Evolutionary conservation across 2,329 filamentous ascomycete species (phyloP), one percentile per base, ranked within the genome.

Genomic region (Cladosporium velox): DNA sequence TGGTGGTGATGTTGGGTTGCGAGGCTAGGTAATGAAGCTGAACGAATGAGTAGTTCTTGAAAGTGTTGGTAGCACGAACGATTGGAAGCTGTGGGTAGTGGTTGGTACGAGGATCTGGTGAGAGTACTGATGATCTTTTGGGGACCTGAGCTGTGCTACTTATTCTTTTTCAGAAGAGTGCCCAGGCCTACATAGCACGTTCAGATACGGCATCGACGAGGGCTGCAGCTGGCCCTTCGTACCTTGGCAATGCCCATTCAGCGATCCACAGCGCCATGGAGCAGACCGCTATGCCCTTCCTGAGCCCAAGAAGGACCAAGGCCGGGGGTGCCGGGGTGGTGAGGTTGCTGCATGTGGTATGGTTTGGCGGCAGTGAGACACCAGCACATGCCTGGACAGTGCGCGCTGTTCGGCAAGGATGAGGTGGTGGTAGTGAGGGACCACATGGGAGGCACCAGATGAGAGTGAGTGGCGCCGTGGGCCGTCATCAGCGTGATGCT

Each of bases 341-440:
- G 35, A 64, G 51, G 61, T 35, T 64, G 61, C 49, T 64, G 61
- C 61, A 64, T 64, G 61, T 38, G 59, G 61, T 57, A 57, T 64
- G 35, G 61, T 64, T 47, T 24, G 61, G 51, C 61, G 51, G 51
- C 61, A 55, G 61, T 64, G 71, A 73, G 62, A 72, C 69, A 5
- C 70, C 71, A 69, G 69, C 49, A 73, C 71, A 34, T 71, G 68
- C 32, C 35, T 72, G 38, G 61, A 57, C 61, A 64, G 51, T 57
- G 61, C 61, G 18, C 34, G 26, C 26, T 30, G 34, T 30, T 3
- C 28, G 51, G 61, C 32, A 64, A 41, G 34, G 51, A 64, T 64
- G 24, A 28, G 24, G 35, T 55, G 34, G 21, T 57, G 35, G 52
- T 54, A 32, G 26, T 30, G 52, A 55, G 28, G 18, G 52, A n/a